These are phyloP conservation scores for Suhomyces maxii DNA, from an alignment of 1,139 yeast genomes.

Conservation along the genomic window DNA sequence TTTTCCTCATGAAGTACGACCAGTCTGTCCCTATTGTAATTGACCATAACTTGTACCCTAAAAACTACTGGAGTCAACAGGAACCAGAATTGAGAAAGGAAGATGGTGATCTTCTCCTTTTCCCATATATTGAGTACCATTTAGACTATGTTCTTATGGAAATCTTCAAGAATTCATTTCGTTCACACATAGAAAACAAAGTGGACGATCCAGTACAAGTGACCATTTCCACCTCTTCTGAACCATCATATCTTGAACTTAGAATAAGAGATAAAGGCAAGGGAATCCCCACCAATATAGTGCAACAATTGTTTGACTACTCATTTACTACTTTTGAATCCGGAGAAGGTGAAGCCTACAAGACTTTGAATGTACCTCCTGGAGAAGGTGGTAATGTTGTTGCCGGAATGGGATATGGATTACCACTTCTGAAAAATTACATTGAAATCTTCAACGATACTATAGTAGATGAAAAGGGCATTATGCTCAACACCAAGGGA, in stretches of 20 bases:
- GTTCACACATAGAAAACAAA: constrained; percentile 79
- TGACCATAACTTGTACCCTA: constrained; percentile 41
- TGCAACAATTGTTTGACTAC: constrained; percentile 74
- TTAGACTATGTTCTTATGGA: constrained; percentile 86
- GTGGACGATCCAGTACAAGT: constrained; percentile 63
- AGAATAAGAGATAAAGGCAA: constrained; percentile 86
- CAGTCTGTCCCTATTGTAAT: constrained; percentile 62
- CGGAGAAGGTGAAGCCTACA: constrained; percentile 56
- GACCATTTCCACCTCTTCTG: constrained; percentile 59
- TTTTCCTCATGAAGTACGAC: constrained; percentile 80
- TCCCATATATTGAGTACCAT: constrained; percentile 86
- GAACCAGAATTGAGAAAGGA: constrained; percentile 27
- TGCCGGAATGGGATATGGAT: constrained; percentile 96
- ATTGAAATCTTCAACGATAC: constrained; percentile 47
- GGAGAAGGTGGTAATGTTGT: constrained; percentile 70
- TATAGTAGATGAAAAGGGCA: constrained; percentile 18
- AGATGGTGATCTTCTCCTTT: constrained; percentile 24
- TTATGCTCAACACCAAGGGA: constrained; percentile 46
- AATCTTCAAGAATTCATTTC: constrained; percentile 78
- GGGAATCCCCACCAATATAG: constrained; percentile 71
- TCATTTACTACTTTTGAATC: constrained; percentile 77
- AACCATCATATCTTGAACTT: constrained; percentile 50
- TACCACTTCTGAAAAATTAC: constrained; percentile 72
- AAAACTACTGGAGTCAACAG: constrained; percentile 35
- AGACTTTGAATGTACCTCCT: constrained; percentile 67